Conservation (phyloP, 1,284 basidiomycete species). For the Cerrena zonata region DNA sequence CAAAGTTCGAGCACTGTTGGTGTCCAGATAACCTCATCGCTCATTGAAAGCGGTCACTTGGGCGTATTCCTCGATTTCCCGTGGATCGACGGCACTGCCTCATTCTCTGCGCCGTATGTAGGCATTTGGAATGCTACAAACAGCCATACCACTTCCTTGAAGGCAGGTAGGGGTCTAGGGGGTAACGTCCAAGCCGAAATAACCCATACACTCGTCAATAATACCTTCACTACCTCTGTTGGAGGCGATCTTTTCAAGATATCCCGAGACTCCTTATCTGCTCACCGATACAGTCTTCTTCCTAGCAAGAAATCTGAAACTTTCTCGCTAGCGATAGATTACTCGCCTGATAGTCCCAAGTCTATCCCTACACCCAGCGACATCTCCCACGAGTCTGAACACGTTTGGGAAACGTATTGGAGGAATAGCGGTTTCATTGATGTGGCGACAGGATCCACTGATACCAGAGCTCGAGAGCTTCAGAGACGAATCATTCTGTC, state of each 20-base stretch:
- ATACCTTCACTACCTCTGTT: constrained; percentile 42
- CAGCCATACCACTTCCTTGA: constrained; percentile 43
- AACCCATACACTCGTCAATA: constrained; percentile 36
- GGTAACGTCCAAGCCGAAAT: constrained; percentile 32
- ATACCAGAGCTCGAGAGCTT: constrained; percentile 47
- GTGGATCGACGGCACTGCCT: constrained; percentile 50
- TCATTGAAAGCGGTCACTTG: constrained; percentile 36
- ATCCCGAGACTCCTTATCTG: constrained; percentile 33
- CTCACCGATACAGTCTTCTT: constrained; percentile 43
- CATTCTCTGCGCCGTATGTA: constrained; percentile 56
- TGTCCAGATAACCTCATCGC: constrained; percentile 36
- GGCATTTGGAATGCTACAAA: constrained; percentile 42
- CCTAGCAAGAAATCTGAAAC: constrained; percentile 13
- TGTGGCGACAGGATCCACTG: constrained; percentile 42
- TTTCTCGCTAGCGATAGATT: constrained; percentile 34
- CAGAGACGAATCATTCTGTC: constrained; percentile 54
- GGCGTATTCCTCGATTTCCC: constrained; percentile 57
- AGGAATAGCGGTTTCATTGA: constrained; percentile 47
- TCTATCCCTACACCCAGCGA: constrained; percentile 19
- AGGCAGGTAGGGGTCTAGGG: constrained; percentile 16
- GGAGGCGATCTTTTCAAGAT: constrained; percentile 38
- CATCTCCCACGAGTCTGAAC: constrained; percentile 32
- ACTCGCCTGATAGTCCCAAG: constrained; percentile 17
- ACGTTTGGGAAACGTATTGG: constrained; percentile 47
- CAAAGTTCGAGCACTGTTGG: constrained; percentile 38